Base-by-base conservation (phyloP, 805 yeast species). In the Ogataea paradorogensis region DNA sequence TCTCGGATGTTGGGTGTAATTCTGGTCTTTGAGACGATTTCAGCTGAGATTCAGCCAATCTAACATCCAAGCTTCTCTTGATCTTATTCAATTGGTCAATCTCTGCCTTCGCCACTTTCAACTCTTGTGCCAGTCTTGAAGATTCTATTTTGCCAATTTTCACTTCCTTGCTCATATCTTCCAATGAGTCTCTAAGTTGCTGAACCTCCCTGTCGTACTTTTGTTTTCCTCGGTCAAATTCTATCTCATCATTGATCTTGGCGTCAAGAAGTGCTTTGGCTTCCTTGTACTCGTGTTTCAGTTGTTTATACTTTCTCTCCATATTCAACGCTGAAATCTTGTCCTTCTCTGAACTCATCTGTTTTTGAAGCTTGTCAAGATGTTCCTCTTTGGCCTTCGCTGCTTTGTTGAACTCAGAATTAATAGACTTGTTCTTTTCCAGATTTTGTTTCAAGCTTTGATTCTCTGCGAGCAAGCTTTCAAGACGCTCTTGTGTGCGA, bases 221-320 rank as follows among this genome's bases (percentile, higher is more conserved):
- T 43, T 66, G 73, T 44, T 66, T 72, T 5, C 76, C 80, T 29
- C 69, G 62, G 11, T 62, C 67, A 43, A 71, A 70, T 24, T 62
- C 62, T 25, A 66, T 59, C 40, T 69, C 74, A 38, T 68, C 74
- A n/a, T 60, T 55, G 23, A 66, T 64, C 41, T 65, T 69, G 27
- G 63, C 63, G 35, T 71, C 71, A 26, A 72, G 52, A 7, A 73
- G 48, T 4, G 62, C 61, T 30, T 63, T 65, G 7, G 74, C 67
- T 45, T 70, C 70, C 30, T 51, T 55, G 6, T 71, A 69, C 33
- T 74, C 76, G 27, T 67, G 70, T 45, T 76, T 73, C 16, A 78
- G 55, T 33, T 65, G 66, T 36, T 57, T 62, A 39, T 58, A 66
- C 43, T 52, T 64, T 47, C 43, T 48, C 27, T 47, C 56, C 40